Evolutionary conservation across 495 filamentous ascomycete species (phyloP).

Genomic region (Penicillium egyptiacum): DNA sequence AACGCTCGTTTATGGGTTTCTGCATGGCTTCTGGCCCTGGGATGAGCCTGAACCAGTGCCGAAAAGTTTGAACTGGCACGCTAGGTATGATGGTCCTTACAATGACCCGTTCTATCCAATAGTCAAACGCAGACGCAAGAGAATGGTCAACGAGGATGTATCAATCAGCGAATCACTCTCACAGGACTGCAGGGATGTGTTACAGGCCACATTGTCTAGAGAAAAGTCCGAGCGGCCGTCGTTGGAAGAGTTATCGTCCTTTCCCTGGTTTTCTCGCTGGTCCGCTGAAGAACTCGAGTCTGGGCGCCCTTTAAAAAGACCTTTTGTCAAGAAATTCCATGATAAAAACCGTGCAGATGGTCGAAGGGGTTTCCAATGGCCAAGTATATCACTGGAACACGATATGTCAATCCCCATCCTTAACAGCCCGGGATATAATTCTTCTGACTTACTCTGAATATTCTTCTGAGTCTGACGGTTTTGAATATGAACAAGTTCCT

Average conservation of each 20-base stretch:
- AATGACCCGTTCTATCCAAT: background rate
- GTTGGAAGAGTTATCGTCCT: conserved; percentile 15
- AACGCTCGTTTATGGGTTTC: conserved; percentile 21
- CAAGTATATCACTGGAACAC: background rate
- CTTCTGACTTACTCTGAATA: background rate
- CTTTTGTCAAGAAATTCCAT: conserved; percentile 8
- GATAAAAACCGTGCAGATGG: background rate
- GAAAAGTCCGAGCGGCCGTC: conserved; percentile 19
- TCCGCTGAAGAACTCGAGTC: conserved; percentile 10
- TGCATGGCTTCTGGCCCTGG: conserved; percentile 34
- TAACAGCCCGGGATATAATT: background rate
- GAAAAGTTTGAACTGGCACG: conserved; percentile 3
- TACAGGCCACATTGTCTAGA: conserved; percentile 24
- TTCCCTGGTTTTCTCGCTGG: conserved; percentile 31
- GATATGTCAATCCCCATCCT: background rate
- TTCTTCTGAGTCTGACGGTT: background rate
- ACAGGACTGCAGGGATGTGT: conserved; percentile 28
- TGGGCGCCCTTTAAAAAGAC: conserved; percentile 14
- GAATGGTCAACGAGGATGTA: conserved; percentile 21
- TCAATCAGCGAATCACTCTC: conserved; percentile 22
- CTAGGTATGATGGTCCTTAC: background rate
- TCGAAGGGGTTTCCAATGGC: background rate
- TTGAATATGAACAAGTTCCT: background rate
- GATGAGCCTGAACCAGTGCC: conserved; percentile 14
- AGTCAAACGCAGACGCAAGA: conserved; percentile 12